Base-by-base conservation (phyloP, 495 filamentous ascomycete genomes). In the Aspergillus indologenus region DNA sequence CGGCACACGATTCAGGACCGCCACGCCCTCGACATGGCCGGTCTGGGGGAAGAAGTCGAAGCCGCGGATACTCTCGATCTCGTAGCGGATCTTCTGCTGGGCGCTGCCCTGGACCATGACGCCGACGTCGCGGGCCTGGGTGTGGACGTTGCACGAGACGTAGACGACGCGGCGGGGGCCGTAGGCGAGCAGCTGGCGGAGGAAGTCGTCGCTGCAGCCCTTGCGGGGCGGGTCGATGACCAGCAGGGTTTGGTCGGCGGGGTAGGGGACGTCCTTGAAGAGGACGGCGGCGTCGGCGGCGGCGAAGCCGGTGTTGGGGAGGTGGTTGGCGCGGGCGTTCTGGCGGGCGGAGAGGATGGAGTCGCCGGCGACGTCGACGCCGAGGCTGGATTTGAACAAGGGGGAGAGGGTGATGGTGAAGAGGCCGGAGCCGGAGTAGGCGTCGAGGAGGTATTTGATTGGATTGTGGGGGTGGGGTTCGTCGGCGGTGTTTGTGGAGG, bases 11-110 rank as follows among this genome's bases (percentile, higher is more conserved):
- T 79, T 80, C 62, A 98, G 71, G 24, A 98, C 84, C 34, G 90
- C 94, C 56, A 97, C 91, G 45, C 94, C 90, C 72, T 98, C 94
- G 0, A 98, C 94, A 81, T 98, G 94, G 6, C 91, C 86, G 22
- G 94, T 98, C 80, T 98, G 94, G 47, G 94, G 94, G 73, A 98
- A 98, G 77, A 98, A 98, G 67, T 98, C 94, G 68, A 97, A 97
- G 5, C 92, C 94, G 48, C 87, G 81, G 34, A 98, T 76, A 68
- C 90, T 95, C 79, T 98, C 95, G 65, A 98, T 90, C 71, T 87
- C 83, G 74, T 96, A 98, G 48, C 81, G 76, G 24, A 80, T 78
- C 51, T 79, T 71, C 12, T 73, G 72, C 64, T 76, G 76, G 46
- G 72, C 68, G 48, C 79, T 70, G 19, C 89, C 90, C 53, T 86